A percentile compares a stretch with the other conserved stretches of the same genome.
Conservation (phyloP, 352 stramenopile species). For the Globisporangium acanthophoron region DNA sequence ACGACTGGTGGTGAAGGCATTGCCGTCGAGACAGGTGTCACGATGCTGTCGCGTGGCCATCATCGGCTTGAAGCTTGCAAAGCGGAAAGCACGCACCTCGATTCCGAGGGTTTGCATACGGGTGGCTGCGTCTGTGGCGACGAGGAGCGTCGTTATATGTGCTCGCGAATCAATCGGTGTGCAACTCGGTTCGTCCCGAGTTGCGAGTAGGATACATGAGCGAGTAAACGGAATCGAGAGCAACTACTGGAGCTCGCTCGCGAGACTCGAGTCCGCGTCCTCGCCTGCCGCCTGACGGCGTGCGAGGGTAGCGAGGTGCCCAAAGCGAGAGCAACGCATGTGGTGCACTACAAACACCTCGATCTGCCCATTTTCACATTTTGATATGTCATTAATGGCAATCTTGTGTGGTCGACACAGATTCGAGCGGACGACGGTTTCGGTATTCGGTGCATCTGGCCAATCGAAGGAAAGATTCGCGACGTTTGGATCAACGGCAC, state of each 20-base stretch:
- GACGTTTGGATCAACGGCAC: constrained; percentile 14
- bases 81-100: not conserved
- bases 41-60: not conserved
- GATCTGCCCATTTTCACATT: not conserved
- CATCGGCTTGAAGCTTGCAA: not conserved
- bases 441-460: constrained; percentile 3
- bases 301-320: too few species aligned
- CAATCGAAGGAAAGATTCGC: constrained; percentile 14
- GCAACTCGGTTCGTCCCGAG: too few species aligned
- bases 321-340: not conserved
- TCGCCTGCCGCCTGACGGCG: too few species aligned
- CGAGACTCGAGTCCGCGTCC: too few species aligned
- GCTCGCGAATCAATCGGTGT: not conserved
- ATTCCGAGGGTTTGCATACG: not conserved
- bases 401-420: not conserved
- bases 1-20: not conserved
- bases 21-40: not conserved
- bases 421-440: constrained; percentile 8
- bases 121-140: too few species aligned
- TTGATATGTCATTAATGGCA: not conserved
- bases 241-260: too few species aligned
- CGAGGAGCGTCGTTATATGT: too few species aligned
- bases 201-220: too few species aligned
- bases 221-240: too few species aligned
- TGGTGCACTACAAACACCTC: not conserved